Base-by-base conservation (phyloP, 2,329 filamentous ascomycete species). In the Penicillium crustosum region DNA sequence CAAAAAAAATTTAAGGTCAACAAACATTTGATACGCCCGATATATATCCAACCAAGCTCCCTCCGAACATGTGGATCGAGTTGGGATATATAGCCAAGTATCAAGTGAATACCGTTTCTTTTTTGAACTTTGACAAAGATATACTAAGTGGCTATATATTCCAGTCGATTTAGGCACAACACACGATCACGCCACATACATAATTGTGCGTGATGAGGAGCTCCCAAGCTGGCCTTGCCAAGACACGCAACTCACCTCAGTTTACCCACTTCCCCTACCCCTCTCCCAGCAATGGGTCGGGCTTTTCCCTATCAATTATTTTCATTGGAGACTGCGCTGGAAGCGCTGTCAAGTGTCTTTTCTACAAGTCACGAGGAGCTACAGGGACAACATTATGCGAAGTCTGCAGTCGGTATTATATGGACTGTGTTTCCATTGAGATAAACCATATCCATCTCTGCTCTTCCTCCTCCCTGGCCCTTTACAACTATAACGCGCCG, bases 241-340 rank as follows among this genome's bases (percentile, higher is more conserved):
- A 64, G 61, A 61, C 58, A 59, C 23, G 61, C 43, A 60, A 57
- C 36, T 55, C 27, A 36, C 53, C 43, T 61, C 55, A 21, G 47
- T 35, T 48, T 61, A 61, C 43, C 59, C 53, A 63, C 53, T 54
- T 52, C 54, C 29, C 52, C 60, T 61, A 55, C 50, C 53, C 55
- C 53, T 45, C 47, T 44, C 36, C 27, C 29, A 56, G 45, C 39
- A 38, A 35, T 29, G 31, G 17, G 29, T n/a, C 47, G 23, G 31
- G 33, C 2, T 38, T 36, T 10, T 29, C 17, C 29, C 23, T 36
- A 44, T 52, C 27, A 31, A n/a, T 43, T 36, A 12, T 49, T 44
- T 53, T 51, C 35, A 48, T 35, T 43, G 42, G 42, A 57, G 55
- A 41, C 19, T n/a, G 36, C 38, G 6, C 19, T 39, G 23, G 17